These are phyloP conservation scores for Rhizophagus prolifer DNA, from an alignment of 192 early-diverging fungal genomes.

Conservation along the genomic window DNA sequence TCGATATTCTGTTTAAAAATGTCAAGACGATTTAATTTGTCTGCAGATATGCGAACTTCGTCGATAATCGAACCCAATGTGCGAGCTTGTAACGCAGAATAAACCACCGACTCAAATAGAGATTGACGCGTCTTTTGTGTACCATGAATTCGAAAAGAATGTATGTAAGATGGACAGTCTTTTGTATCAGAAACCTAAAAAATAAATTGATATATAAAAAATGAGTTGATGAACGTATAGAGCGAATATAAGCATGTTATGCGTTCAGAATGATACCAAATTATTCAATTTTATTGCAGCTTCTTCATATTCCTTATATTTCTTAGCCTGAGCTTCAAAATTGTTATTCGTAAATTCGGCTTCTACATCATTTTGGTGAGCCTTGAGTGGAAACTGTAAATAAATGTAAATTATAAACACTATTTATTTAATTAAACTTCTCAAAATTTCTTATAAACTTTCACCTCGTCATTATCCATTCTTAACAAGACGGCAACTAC, in stretches of 20 bases:
- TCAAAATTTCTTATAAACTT: too few species aligned
- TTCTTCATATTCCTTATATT: background rate
- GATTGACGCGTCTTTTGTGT: conserved; percentile 44
- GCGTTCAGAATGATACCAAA: background rate
- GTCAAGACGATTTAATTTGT: conserved; percentile 60
- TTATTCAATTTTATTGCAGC: background rate
- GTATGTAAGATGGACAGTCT: conserved; percentile 19
- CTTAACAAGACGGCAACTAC: too few species aligned
- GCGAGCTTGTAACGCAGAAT: conserved; percentile 39
- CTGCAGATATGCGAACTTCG: conserved; percentile 52
- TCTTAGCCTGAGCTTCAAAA: background rate
- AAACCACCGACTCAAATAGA: conserved; percentile 45
- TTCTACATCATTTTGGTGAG: background rate
- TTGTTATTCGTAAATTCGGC: background rate
- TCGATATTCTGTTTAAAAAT: conserved; percentile 71
- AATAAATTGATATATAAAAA: background rate
- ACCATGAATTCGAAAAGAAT: conserved; percentile 34
- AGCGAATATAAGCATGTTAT: background rate
- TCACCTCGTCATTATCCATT: too few species aligned
- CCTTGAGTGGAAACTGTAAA: background rate
- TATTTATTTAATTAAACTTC: background rate
- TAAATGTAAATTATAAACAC: background rate
- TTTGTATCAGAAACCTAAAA: conserved; percentile 5
- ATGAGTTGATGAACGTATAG: background rate
- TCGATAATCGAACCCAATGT: conserved; percentile 68